These are phyloP conservation scores for Pythium brachiatum DNA, from an alignment of 352 stramenopile species.

Conservation along the genomic window DNA sequence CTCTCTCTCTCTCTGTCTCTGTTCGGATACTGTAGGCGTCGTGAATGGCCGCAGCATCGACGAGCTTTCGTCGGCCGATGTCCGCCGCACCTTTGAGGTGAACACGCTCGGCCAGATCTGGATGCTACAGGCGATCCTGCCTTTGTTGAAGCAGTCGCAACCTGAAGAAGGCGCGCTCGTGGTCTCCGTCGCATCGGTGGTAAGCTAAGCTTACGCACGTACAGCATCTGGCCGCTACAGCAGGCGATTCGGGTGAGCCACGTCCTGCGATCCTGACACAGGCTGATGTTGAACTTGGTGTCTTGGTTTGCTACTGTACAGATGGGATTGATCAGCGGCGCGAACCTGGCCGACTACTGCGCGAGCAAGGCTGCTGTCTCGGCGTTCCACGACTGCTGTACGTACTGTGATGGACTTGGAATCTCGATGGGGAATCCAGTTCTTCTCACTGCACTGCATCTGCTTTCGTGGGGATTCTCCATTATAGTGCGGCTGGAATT, in stretches of 20 bases:
- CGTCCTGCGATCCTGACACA: no score
- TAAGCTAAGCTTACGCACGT: no score
- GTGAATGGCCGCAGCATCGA: constrained; percentile 28
- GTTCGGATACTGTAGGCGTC: constrained; percentile 29
- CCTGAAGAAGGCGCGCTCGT: constrained; percentile 36
- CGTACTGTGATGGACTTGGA: constrained; percentile 14
- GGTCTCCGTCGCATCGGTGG: constrained; percentile 75
- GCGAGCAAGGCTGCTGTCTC: constrained; percentile 72
- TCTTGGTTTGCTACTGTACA: constrained; percentile 18
- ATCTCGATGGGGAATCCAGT: background rate
- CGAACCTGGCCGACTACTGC: constrained; percentile 71
- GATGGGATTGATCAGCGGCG: constrained; percentile 70
- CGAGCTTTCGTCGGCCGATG: constrained; percentile 21
- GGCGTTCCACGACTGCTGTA: constrained; percentile 70
- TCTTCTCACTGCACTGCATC: background rate
- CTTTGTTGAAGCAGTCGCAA: constrained; percentile 51
- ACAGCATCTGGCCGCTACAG: background rate
- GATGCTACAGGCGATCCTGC: constrained; percentile 57
- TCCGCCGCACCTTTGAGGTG: constrained; percentile 28
- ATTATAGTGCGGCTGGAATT: constrained; percentile 72
- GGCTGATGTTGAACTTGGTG: constrained; percentile 1
- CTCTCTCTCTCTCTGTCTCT: background rate
- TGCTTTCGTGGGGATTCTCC: background rate
- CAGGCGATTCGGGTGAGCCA: background rate
- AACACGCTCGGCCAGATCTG: constrained; percentile 75